Percentiles rank a stretch among this genome's conserved stretches.
phyloP scores from a whole-genome alignment of 352 stramenopile genomes.

The Phytopythium boreale region DNA sequence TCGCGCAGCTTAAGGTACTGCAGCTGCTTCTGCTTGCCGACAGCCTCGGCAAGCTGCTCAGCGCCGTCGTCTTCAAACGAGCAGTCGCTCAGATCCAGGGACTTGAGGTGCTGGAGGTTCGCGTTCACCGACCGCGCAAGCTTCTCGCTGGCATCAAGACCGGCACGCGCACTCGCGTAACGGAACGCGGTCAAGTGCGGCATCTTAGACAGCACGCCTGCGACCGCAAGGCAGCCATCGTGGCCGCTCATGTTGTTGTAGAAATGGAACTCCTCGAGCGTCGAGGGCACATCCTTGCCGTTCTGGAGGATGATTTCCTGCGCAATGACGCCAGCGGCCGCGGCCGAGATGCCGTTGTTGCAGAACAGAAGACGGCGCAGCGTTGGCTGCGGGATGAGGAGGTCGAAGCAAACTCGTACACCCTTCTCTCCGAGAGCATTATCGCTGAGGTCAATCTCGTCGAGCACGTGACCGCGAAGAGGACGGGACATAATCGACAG shows the following conservation, averaged over 20 bases:
- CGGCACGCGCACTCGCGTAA: constrained; percentile 66
- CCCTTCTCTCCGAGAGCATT: constrained; percentile 78
- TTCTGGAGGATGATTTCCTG: constrained; percentile 74
- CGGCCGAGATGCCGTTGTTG: constrained; percentile 80
- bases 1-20: constrained; percentile 87
- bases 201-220: constrained; percentile 46
- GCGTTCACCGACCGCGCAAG: constrained; percentile 45
- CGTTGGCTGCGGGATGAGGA: constrained; percentile 65
- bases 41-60: constrained; percentile 61
- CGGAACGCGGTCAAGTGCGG: constrained; percentile 54
- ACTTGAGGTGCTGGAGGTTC: constrained; percentile 51
- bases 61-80: constrained; percentile 83
- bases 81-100: constrained; percentile 92
- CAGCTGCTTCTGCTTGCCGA: constrained; percentile 65
- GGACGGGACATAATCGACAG: constrained; percentile 78
- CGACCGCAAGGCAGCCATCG: constrained; percentile 59
- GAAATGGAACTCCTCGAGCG: constrained; percentile 76
- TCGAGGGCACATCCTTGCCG: constrained; percentile 27
- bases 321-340: constrained; percentile 54
- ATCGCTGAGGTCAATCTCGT: constrained; percentile 86
- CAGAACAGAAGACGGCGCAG: constrained; percentile 66
- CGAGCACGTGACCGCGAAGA: constrained; percentile 68
- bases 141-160: constrained; percentile 41
- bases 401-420: constrained; percentile 64
- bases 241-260: constrained; percentile 88